These are phyloP conservation scores for Wickerhamomyces hampshirensis DNA, from an alignment of 805 yeast species.

Conservation along the genomic window DNA sequence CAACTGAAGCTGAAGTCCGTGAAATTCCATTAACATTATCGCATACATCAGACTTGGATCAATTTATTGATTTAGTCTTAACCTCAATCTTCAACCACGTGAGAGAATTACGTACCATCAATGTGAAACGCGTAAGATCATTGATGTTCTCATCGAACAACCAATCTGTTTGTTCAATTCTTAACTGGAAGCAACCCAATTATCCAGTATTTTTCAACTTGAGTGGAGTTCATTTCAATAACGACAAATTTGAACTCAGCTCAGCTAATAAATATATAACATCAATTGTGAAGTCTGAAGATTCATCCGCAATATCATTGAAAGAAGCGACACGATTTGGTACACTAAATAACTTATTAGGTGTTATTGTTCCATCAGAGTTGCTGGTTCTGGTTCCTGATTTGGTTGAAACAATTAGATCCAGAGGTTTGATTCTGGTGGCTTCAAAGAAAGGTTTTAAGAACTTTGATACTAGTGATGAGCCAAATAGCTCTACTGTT, in stretches of 20 bases:
- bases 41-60: constrained; percentile 51
- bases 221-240: constrained; percentile 51
- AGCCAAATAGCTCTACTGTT: constrained; percentile 1
- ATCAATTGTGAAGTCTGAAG: constrained; percentile 27
- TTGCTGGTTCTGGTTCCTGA: constrained; percentile 71
- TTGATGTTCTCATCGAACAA: constrained; percentile 82
- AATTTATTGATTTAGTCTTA: constrained; percentile 70
- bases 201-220: constrained; percentile 88
- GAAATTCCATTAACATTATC: constrained; percentile 37
- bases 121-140: constrained; percentile 44
- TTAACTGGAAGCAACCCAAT: constrained; percentile 98
- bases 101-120: constrained; percentile 37
- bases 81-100: constrained; percentile 74
- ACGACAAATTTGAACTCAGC: constrained; percentile 30
- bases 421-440: constrained; percentile 80
- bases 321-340: constrained; percentile 83
- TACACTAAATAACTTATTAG: constrained; percentile 75
- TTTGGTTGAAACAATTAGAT: constrained; percentile 66
- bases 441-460: constrained; percentile 44
- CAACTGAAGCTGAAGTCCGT: constrained; percentile 48
- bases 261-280: constrained; percentile 37
- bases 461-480: constrained; percentile 13
- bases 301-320: constrained; percentile 56
- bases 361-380: constrained; percentile 71
- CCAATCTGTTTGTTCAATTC: constrained; percentile 84